A percentile compares a stretch with the other conserved stretches of the same genome.
Evolutionary conservation across 495 filamentous ascomycete species (phyloP).

Genomic region (Penicillium flavigenum): DNA sequence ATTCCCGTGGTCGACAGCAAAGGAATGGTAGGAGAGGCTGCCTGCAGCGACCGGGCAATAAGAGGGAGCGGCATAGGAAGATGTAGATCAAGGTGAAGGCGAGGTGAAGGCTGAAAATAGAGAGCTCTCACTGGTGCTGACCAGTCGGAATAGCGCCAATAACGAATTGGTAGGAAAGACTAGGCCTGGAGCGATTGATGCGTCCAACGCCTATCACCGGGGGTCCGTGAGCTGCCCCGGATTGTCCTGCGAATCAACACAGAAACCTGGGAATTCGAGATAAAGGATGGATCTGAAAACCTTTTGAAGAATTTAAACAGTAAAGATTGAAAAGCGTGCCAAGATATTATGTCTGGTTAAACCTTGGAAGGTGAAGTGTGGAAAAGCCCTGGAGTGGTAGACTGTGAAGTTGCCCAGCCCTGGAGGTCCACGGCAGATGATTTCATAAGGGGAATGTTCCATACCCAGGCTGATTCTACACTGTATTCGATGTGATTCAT

Average conservation of each 20-base stretch:
- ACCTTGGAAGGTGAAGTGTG: background rate
- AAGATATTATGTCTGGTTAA: background rate
- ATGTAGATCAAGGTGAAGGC: slow-evolving; percentile 6
- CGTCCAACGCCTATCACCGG: slow-evolving; percentile 10
- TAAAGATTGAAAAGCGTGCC: background rate
- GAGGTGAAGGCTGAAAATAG: slow-evolving; percentile 9
- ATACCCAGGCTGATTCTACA: too few relatives aligned
- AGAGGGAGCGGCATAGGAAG: slow-evolving; percentile 24
- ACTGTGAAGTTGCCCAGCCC: background rate
- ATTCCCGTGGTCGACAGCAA: slow-evolving; percentile 20
- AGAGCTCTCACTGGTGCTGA: slow-evolving; percentile 11
- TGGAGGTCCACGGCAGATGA: background rate
- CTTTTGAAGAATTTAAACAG: too few relatives aligned
- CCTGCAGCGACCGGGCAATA: slow-evolving; percentile 20
- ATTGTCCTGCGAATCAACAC: background rate
- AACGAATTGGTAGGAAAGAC: slow-evolving; percentile 7
- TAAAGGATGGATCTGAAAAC: background rate
- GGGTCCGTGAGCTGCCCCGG: slow-evolving; percentile 14
- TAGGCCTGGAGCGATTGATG: background rate
- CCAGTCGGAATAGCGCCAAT: slow-evolving; percentile 3
- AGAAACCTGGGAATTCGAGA: background rate
- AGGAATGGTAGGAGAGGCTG: slow-evolving; percentile 13
- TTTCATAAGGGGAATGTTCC: background rate
- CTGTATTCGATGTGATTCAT: too few relatives aligned
- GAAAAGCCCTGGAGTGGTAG: background rate